Evolutionary conservation across 768 basidiomycete genomes (phyloP).

Genomic region (Tricholoma furcatifolium): DNA sequence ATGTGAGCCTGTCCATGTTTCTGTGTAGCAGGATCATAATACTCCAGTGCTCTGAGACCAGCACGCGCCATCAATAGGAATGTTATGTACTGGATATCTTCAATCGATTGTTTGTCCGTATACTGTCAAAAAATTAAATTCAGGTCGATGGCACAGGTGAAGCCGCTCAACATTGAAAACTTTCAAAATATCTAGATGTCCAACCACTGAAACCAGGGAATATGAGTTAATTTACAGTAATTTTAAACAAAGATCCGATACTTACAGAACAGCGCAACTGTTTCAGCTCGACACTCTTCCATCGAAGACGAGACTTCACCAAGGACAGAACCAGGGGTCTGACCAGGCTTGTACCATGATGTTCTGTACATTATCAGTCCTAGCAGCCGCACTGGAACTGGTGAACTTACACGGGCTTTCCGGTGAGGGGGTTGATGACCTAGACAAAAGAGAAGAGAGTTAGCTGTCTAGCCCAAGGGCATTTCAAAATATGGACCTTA

Average conservation of each 20-base stretch:
- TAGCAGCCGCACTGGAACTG: neutral
- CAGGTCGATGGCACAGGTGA: neutral
- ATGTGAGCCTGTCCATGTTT: conserved; percentile 91
- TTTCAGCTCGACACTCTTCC: conserved; percentile 93
- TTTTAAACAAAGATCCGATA: conserved; percentile 10
- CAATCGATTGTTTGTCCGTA: conserved; percentile 60
- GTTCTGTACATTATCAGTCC: conserved; percentile 37
- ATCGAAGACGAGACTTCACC: conserved; percentile 88
- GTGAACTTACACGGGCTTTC: conserved; percentile 59
- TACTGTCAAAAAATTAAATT: conserved; percentile 43
- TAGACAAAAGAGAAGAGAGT: conserved; percentile 22
- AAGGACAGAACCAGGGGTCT: conserved; percentile 78
- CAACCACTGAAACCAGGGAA: conserved; percentile 49
- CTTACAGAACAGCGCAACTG: conserved; percentile 79
- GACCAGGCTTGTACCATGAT: conserved; percentile 88
- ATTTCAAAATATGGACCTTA: conserved; percentile 36
- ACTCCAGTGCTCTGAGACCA: conserved; percentile 77
- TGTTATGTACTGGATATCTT: conserved; percentile 78
- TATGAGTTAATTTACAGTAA: neutral
- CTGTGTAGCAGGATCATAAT: conserved; percentile 74
- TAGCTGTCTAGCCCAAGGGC: neutral
- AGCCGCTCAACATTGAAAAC: conserved; percentile 67
- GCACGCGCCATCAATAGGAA: conserved; percentile 87
- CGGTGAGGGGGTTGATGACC: conserved; percentile 82
- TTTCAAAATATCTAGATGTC: conserved; percentile 72